Base-by-base conservation (phyloP, 2,329 filamentous ascomycete genomes). In the Neodidymelliopsis sp. region DNA sequence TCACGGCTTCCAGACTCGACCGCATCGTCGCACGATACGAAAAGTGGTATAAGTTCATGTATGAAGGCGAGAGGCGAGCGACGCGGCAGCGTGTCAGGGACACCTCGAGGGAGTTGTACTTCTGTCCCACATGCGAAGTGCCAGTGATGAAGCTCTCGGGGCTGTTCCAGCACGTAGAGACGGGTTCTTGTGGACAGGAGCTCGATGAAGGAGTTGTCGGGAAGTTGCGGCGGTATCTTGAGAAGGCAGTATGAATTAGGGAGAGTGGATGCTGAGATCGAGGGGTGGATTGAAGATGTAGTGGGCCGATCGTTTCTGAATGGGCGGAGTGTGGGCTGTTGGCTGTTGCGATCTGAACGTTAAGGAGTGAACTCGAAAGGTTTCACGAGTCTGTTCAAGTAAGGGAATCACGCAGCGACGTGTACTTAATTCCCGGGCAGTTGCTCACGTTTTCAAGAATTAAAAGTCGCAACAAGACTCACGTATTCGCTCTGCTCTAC, bases 141-240 rank as follows among this genome's bases (percentile, higher is more conserved):
- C 2, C 15, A 2, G 16, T 53, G 8, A 2, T 28, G 6, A 44
- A 44, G n/a, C 44, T 53, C 10, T 53, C 49, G 2, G 40, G 49
- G 18, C 27, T 49, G 20, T 44, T 53, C 11, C 49, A 53, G 39
- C 49, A 53, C 28, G n/a, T 49, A 1, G 50, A 53, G 30, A 44
- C 50, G 8, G 10, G 24, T 19, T 23, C 50, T 4, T 53, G 45
- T 27, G 20, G n/a, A 6, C 50, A 53, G 30, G 45, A 15, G 6
- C 33, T 49, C n/a, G 13, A 30, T 29, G 10, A n/a, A 10, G 18
- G 35, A 22, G 20, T 18, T 18, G 29, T 49, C 22, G 38, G 39
- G 11, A 22, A 30, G 23, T 13, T 40, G 11, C 34, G 34, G 4
- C n/a, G 34, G 3, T 27, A 37, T 16, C 12, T 37, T 8, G 34